phyloP scores from a whole-genome alignment of 768 basidiomycete genomes.

The Daedaleopsis nitida region DNA sequence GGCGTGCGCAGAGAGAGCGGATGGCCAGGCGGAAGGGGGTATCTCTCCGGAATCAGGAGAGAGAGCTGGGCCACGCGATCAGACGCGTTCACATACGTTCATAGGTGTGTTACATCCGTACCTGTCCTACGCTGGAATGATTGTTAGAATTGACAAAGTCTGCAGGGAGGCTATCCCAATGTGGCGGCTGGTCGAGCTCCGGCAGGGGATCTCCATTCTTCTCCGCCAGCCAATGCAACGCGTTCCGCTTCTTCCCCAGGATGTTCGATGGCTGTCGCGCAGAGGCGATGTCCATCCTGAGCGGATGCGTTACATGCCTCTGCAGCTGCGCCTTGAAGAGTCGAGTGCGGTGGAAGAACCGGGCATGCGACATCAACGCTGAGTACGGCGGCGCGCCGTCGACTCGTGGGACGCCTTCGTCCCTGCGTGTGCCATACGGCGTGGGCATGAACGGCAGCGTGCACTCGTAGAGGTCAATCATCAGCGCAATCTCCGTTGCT shows the following conservation, averaged over 20 bases:
- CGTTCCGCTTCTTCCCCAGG: constrained; percentile 22
- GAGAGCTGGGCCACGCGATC: constrained; percentile 6
- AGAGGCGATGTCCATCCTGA: constrained; percentile 45
- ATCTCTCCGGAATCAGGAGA: constrained; percentile 19
- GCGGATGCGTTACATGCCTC: constrained; percentile 41
- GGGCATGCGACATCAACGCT: constrained; percentile 44
- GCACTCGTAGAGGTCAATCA: constrained; percentile 45
- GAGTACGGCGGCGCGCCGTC: constrained; percentile 42
- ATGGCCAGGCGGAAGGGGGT: constrained; percentile 16
- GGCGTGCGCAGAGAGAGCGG: constrained; percentile 6
- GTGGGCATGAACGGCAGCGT: constrained; percentile 52
- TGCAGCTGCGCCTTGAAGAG: constrained; percentile 40
- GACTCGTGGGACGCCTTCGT: constrained; percentile 35
- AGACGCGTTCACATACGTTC: not conserved
- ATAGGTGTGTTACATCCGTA: constrained; percentile 9
- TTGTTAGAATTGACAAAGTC: constrained; percentile 25
- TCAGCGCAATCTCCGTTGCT: constrained; percentile 41
- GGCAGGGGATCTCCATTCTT: constrained; percentile 4
- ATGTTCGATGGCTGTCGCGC: constrained; percentile 24
- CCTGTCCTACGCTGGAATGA: constrained; percentile 29
- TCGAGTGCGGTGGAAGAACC: constrained; percentile 49
- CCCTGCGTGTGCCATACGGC: constrained; percentile 25
- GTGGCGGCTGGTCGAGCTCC: not conserved
- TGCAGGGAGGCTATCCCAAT: constrained; percentile 4
- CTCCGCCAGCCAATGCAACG: constrained; percentile 25